Evolutionary conservation across 2,329 filamentous ascomycete species (phyloP), one percentile per base, ranked within the genome.

Genomic region (Penicillium sp.): DNA sequence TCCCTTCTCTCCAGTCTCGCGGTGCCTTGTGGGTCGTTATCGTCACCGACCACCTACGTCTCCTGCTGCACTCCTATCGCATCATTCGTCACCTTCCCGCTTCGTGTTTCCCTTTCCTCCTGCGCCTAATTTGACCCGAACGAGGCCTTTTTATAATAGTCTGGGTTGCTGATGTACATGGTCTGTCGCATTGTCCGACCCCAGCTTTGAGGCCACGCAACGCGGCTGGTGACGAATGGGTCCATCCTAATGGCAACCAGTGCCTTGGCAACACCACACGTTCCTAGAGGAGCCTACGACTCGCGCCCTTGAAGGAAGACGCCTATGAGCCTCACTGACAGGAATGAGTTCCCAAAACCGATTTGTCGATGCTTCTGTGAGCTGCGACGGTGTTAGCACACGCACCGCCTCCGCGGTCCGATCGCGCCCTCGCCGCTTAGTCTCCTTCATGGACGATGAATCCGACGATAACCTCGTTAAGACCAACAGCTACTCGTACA

Each of bases 261-360:
- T 58, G 61, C 61, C 63, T 65, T 62, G 57, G 60, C 57, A 56
- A 58, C 52, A 58, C 46, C 50, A 56, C 44, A 51, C 46, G 49
- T 60, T 39, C 46, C 48, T 41, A 53, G 51, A 34, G 55, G 58
- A 58, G 54, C 52, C 52, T 54, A 60, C 43, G 42, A 56, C 50
- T 51, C 47, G 44, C 44, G 44, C 46, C 48, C 51, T 56, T 51
- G 47, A 49, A 52, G 34, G 39, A 34, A 42, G 27, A 45, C 46
- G 47, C 50, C 51, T 42, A 40, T 51, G 42, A 36, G 41, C 44
- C 43, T 51, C 38, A 47, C 52, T 58, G 51, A 54, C 53, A 66
- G 69, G 67, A 65, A 72, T 72, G 69, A 72, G 61, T 69, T 67
- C 65, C 56, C 63, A 66, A 58, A 64, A 57, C 52, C 63, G 63